Conservation (phyloP, 345 rosid species). For the Populus ilicifolia region DNA sequence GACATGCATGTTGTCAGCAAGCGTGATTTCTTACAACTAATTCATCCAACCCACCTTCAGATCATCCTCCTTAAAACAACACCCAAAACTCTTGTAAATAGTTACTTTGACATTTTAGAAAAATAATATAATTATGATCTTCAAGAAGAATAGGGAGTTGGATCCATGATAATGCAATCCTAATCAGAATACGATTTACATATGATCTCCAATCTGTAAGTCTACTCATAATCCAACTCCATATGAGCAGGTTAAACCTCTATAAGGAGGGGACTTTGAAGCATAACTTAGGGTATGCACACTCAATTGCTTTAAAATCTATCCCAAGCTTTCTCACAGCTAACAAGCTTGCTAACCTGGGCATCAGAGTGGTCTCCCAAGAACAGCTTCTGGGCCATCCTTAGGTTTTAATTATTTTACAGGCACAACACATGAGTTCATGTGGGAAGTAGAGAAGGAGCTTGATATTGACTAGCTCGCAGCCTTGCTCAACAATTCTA, state of each 20-base stretch:
- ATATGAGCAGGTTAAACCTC: not conserved
- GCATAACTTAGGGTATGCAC: not conserved
- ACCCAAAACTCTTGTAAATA: not conserved
- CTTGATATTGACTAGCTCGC: not conserved
- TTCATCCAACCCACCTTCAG: not conserved
- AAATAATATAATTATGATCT: not conserved
- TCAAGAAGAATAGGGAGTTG: not conserved
- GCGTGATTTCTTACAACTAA: not conserved
- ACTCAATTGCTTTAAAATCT: not conserved
- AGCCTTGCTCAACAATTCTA: not conserved
- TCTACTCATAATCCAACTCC: not conserved
- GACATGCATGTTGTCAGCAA: not conserved
- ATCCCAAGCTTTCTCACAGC: not conserved
- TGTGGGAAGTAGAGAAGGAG: not conserved
- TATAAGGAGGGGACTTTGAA: not conserved
- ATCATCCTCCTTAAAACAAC: not conserved
- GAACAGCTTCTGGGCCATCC: not conserved
- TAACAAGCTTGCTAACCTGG: not conserved
- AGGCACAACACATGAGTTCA: not conserved
- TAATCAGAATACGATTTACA: not conserved
- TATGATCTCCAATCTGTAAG: not conserved
- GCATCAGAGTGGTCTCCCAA: not conserved
- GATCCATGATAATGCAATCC: not conserved
- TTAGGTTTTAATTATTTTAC: not conserved
- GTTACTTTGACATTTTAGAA: not conserved